Evolutionary conservation across 257 asterid species (phyloP).

Genomic region (Mitragyna speciosa): DNA sequence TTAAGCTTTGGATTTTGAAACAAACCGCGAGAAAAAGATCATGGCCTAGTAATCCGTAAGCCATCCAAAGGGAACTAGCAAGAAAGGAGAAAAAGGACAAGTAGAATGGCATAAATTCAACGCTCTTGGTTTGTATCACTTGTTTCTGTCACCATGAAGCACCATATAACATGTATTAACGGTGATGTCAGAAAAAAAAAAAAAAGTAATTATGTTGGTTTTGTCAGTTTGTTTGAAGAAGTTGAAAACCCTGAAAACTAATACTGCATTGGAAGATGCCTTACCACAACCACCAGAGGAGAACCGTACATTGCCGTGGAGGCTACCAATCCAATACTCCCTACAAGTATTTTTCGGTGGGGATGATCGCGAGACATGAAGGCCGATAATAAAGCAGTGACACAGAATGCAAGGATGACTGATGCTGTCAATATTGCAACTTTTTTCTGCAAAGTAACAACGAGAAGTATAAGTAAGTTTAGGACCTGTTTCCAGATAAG

Average conservation of each 20-base stretch:
- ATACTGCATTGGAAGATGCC: constrained; percentile 12
- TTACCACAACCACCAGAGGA: constrained; percentile 69
- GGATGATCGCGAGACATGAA: constrained; percentile 46
- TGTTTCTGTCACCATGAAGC: constrained; percentile 46
- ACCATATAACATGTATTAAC: neutral
- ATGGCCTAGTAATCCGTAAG: constrained; percentile 67
- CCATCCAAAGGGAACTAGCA: constrained; percentile 74
- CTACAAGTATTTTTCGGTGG: constrained; percentile 65
- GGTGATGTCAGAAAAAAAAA: neutral
- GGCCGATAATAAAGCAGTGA: constrained; percentile 43
- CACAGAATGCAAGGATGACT: constrained; percentile 36
- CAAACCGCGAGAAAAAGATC: constrained; percentile 77
- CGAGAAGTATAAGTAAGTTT: neutral
- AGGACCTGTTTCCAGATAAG: neutral
- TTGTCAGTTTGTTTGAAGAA: too few relatives aligned
- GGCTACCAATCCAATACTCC: constrained; percentile 71
- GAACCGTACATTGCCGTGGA: constrained; percentile 74
- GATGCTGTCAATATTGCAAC: constrained; percentile 39
- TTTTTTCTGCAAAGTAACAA: constrained; percentile 46
- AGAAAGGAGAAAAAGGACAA: constrained; percentile 78
- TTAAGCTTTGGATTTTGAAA: neutral
- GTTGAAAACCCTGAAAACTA: too few relatives aligned
- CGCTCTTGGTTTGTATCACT: constrained; percentile 74
- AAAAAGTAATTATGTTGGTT: too few relatives aligned
- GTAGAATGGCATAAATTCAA: constrained; percentile 83